A percentile compares a stretch with the other conserved stretches of the same genome.
phyloP scores from a whole-genome alignment of 768 basidiomycete species.

The Macrolepiota albuminosa region DNA sequence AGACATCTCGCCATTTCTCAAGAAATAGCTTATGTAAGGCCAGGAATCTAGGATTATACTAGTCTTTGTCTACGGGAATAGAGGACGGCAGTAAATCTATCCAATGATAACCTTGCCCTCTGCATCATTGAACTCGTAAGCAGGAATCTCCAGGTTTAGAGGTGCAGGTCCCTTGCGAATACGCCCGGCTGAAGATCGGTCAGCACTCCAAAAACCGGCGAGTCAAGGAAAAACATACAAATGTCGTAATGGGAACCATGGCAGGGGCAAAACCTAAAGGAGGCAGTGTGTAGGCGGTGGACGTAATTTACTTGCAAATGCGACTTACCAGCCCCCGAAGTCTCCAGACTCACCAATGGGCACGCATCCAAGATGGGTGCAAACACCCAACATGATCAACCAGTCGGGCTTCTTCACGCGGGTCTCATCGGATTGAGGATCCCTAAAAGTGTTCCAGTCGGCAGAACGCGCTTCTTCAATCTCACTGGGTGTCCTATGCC shows the following conservation, averaged over 20 bases:
- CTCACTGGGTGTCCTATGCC: slow-evolving; percentile 89
- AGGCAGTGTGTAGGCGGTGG: background rate
- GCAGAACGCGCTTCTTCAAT: slow-evolving; percentile 85
- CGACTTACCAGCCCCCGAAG: slow-evolving; percentile 91
- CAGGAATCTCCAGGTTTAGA: slow-evolving; percentile 92
- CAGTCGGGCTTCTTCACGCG: slow-evolving; percentile 95
- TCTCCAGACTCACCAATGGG: slow-evolving; percentile 98
- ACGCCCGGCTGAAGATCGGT: slow-evolving; percentile 67
- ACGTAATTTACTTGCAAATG: background rate
- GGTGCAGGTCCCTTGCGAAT: slow-evolving; percentile 96
- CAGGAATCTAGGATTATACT: slow-evolving; percentile 11
- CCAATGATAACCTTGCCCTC: slow-evolving; percentile 87
- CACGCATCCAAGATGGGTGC: slow-evolving; percentile 98
- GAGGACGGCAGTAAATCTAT: slow-evolving; percentile 33
- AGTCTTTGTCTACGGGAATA: slow-evolving; percentile 23
- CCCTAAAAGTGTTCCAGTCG: slow-evolving; percentile 85
- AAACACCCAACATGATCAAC: slow-evolving; percentile 89
- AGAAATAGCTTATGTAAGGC: slow-evolving; percentile 9
- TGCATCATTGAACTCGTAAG: slow-evolving; percentile 81
- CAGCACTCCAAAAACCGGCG: slow-evolving; percentile 2
- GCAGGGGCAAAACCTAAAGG: slow-evolving; percentile 87
- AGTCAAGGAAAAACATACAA: slow-evolving; percentile 44
- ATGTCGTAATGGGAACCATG: slow-evolving; percentile 99
- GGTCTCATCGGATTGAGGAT: slow-evolving; percentile 87
- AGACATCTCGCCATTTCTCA: background rate